phyloP scores from a whole-genome alignment of 345 rosid species.

The sweet orange (Citrus sinensis) region DNA sequence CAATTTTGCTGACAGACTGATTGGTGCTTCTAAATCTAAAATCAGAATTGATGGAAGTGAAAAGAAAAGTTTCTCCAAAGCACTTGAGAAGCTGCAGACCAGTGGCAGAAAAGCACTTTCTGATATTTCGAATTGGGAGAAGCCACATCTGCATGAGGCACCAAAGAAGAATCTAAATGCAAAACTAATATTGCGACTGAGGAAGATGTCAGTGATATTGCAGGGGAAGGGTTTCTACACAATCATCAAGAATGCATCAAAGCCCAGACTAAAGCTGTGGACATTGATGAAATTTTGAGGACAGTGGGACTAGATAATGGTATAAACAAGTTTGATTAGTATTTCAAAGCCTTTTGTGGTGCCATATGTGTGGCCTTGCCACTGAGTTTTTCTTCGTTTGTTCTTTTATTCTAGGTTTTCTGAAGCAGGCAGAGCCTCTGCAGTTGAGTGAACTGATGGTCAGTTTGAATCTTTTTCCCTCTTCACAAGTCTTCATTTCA shows the following conservation, averaged over 20 bases:
- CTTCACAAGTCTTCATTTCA: neutral
- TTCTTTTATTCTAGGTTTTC: constrained; percentile 17
- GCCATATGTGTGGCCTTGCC: neutral
- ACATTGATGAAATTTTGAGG: constrained; percentile 34
- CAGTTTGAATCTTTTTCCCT: neutral
- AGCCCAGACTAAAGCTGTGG: constrained; percentile 28
- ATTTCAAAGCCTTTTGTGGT: neutral
- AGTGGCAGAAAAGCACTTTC: constrained; percentile 45
- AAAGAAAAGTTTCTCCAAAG: constrained; percentile 29
- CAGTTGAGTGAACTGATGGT: constrained; percentile 24
- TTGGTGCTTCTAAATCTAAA: constrained; percentile 15
- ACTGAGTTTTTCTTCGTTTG: neutral
- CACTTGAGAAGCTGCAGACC: constrained; percentile 22
- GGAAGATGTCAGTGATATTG: constrained; percentile 22
- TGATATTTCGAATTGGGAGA: constrained; percentile 53
- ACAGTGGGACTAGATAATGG: constrained; percentile 40
- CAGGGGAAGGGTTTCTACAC: constrained; percentile 44
- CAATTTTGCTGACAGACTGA: constrained; percentile 23
- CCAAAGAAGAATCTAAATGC: constrained; percentile 29
- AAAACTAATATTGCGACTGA: constrained; percentile 29
- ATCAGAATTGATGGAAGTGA: constrained; percentile 24
- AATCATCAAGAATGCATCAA: constrained; percentile 53
- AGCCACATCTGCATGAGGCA: constrained; percentile 27
- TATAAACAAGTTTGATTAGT: neutral
- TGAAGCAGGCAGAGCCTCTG: constrained; percentile 11